A percentile compares a stretch with the other conserved stretches of the same genome.
Conservation (phyloP, 495 filamentous ascomycete species). For the Penicillium soppii region DNA sequence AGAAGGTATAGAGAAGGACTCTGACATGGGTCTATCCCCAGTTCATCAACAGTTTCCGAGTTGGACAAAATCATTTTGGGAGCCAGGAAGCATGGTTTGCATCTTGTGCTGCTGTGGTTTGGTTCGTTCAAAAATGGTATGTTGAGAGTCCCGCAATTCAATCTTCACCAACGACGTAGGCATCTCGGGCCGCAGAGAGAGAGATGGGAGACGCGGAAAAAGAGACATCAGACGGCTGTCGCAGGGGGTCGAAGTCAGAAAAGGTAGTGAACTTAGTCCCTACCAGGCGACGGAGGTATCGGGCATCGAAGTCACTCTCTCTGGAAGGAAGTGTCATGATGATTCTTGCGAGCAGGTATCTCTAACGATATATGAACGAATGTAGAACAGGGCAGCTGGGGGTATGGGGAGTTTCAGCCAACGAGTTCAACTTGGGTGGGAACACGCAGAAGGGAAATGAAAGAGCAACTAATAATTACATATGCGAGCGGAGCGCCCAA, state of each 20-base stretch:
- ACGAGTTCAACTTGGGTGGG: too few relatives aligned
- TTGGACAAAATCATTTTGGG: slow-evolving; percentile 42
- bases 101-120: slow-evolving; percentile 51
- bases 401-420: too few relatives aligned
- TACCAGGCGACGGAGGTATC: slow-evolving; percentile 13
- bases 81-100: slow-evolving; percentile 39
- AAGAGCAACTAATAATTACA: too few relatives aligned
- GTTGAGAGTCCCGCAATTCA: too few relatives aligned
- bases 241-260: slow-evolving; percentile 3
- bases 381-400: slow-evolving; percentile 1
- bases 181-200: neutral
- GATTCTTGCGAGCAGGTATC: slow-evolving; percentile 9
- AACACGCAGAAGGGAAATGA: too few relatives aligned
- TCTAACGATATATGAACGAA: slow-evolving; percentile 4
- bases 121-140: slow-evolving; percentile 51
- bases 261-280: slow-evolving; percentile 16
- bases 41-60: slow-evolving; percentile 23
- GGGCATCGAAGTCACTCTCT: slow-evolving; percentile 11
- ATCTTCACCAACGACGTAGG: too few relatives aligned
- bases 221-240: slow-evolving; percentile 3
- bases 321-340: slow-evolving; percentile 11
- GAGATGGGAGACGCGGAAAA: neutral
- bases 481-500: slow-evolving; percentile 56
- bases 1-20: neutral
- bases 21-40: neutral